phyloP scores from a whole-genome alignment of 306 rosid genomes.

The Sphenostylis stenocarpa region DNA sequence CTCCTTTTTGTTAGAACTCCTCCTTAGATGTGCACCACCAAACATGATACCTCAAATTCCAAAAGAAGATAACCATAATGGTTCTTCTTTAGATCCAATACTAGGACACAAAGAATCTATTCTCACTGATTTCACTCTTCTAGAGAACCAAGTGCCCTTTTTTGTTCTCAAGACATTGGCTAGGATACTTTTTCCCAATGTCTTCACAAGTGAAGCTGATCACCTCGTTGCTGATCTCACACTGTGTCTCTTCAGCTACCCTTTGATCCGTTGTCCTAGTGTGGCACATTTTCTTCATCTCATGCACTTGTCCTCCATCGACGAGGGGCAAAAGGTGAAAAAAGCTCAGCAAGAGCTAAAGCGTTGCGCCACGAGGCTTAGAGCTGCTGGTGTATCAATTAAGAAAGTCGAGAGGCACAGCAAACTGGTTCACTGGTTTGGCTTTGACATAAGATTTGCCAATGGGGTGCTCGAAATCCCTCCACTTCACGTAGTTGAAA shows the following conservation, averaged over 20 bases:
- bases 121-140: slow-evolving; percentile 31
- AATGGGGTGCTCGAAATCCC: slow-evolving; percentile 34
- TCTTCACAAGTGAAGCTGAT: background rate
- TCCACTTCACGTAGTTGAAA: slow-evolving; percentile 12
- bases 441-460: slow-evolving; percentile 22
- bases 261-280: slow-evolving; percentile 17
- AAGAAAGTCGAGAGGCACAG: background rate
- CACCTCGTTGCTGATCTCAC: slow-evolving; percentile 34
- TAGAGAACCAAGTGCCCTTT: slow-evolving; percentile 47
- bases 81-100: slow-evolving; percentile 9
- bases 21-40: slow-evolving; percentile 12
- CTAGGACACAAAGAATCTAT: slow-evolving; percentile 20
- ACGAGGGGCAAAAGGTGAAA: slow-evolving; percentile 29
- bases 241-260: slow-evolving; percentile 31
- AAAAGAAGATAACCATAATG: background rate
- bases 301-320: slow-evolving; percentile 35
- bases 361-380: slow-evolving; percentile 34
- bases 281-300: slow-evolving; percentile 41
- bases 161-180: slow-evolving; percentile 35
- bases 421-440: slow-evolving; percentile 5
- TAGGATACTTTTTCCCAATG: slow-evolving; percentile 2
- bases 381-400: slow-evolving; percentile 36
- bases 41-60: background rate
- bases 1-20: slow-evolving; percentile 43
- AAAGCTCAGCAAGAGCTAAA: slow-evolving; percentile 34